These are phyloP conservation scores for Microsporum audouinii DNA, from an alignment of 2,329 filamentous ascomycete genomes.

Conservation along the genomic window DNA sequence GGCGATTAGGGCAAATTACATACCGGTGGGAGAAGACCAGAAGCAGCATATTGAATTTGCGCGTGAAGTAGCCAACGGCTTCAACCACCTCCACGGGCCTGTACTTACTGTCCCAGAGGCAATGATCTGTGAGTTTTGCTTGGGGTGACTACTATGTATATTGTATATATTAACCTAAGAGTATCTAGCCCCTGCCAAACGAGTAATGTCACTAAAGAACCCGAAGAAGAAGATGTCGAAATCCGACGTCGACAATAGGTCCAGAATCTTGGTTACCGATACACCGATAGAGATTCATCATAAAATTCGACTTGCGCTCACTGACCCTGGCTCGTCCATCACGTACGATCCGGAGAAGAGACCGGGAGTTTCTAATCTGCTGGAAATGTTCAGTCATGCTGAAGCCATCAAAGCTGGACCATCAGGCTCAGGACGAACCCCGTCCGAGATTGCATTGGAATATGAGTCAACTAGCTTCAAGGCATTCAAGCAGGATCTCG, in stretches of 20 bases:
- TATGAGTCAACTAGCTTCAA: conserved; percentile 39
- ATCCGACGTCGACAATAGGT: conserved; percentile 58
- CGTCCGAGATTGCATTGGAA: conserved; percentile 38
- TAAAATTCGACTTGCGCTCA: conserved; percentile 64
- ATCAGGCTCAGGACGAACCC: conserved; percentile 17
- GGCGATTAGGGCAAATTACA: conserved; percentile 62
- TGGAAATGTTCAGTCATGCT: conserved; percentile 67
- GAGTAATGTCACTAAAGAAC: conserved; percentile 78
- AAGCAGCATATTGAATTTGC: conserved; percentile 88
- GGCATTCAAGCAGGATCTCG: conserved; percentile 54
- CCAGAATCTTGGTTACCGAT: conserved; percentile 76
- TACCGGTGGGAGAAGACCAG: conserved; percentile 95
- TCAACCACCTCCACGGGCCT: conserved; percentile 62
- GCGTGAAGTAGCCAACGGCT: conserved; percentile 71
- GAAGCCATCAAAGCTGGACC: conserved; percentile 27
- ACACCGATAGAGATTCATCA: conserved; percentile 47
- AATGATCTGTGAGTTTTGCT: conserved; percentile 50
- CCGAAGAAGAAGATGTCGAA: conserved; percentile 90
- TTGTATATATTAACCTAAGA: neutral
- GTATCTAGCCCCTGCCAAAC: conserved; percentile 57
- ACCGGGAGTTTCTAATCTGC: conserved; percentile 77
- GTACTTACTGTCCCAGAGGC: conserved; percentile 58
- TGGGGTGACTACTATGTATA: neutral
- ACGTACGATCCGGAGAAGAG: conserved; percentile 58
- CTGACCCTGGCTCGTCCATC: conserved; percentile 57